phyloP scores from a whole-genome alignment of 352 stramenopile genomes.

The Bremia lactucae region DNA sequence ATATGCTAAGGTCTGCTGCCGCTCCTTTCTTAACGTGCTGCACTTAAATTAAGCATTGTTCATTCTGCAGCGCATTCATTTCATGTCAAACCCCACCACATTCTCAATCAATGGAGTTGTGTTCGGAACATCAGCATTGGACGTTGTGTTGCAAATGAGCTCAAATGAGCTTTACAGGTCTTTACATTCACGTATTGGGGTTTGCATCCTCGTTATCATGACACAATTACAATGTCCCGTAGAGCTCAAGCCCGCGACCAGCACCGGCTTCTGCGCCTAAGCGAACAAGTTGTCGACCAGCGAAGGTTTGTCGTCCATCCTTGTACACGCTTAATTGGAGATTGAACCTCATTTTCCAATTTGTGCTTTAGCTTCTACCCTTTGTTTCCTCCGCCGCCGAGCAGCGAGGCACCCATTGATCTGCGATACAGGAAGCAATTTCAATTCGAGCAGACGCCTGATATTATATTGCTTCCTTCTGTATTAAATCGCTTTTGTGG shows the following conservation, averaged over 20 bases:
- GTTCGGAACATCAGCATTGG: conserved; percentile 88
- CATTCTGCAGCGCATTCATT: conserved; percentile 77
- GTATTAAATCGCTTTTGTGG: conserved; percentile 87
- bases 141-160: conserved; percentile 85
- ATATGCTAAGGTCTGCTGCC: conserved; percentile 41
- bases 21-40: background rate
- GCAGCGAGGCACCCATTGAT: conserved; percentile 80
- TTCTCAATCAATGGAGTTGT: conserved; percentile 92
- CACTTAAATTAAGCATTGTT: conserved; percentile 1
- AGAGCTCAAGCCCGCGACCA: conserved; percentile 45
- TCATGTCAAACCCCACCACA: conserved; percentile 92
- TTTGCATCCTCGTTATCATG: background rate
- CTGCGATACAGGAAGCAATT: conserved; percentile 87
- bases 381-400: conserved; percentile 60
- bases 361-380: conserved; percentile 51
- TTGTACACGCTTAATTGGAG: background rate
- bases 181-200: background rate
- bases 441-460: conserved; percentile 86
- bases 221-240: background rate
- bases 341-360: background rate
- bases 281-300: conserved; percentile 74
- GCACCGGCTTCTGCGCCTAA: conserved; percentile 63
- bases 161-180: conserved; percentile 69
- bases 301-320: conserved; percentile 36
- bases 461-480: conserved; percentile 92